phyloP scores from a whole-genome alignment of 2,329 filamentous ascomycete species.

The Raffaelea albimanens region DNA sequence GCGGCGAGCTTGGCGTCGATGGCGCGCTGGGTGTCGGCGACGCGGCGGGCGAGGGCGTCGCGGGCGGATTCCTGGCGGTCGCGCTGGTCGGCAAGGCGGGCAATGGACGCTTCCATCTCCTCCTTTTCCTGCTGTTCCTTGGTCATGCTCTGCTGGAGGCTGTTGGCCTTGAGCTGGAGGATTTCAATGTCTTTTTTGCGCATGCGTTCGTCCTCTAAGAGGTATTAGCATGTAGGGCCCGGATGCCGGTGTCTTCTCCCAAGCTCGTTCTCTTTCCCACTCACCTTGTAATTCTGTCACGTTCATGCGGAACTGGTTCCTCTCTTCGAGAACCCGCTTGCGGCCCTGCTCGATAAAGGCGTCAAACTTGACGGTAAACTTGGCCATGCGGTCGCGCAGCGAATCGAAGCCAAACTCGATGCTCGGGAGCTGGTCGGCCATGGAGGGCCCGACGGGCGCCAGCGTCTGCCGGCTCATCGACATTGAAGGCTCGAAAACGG shows the following conservation, averaged over 20 bases:
- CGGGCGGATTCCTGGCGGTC: conserved; percentile 49
- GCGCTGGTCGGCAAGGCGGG: conserved; percentile 47
- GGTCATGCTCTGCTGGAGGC: conserved; percentile 63
- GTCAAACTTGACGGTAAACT: conserved; percentile 85
- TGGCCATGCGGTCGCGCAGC: conserved; percentile 86
- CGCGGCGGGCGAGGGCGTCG: conserved; percentile 50
- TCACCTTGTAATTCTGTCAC: conserved; percentile 82
- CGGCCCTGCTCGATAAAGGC: conserved; percentile 86
- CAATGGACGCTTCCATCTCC: conserved; percentile 61
- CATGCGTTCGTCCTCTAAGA: conserved; percentile 79
- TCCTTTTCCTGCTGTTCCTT: conserved; percentile 69
- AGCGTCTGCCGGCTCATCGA: conserved; percentile 55
- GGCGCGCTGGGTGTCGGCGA: conserved; percentile 57
- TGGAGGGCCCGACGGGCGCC: conserved; percentile 50
- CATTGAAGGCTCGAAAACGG: conserved; percentile 59
- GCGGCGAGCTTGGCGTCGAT: conserved; percentile 63
- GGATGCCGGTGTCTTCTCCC: neutral
- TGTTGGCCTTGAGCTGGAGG: conserved; percentile 58
- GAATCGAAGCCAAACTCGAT: conserved; percentile 97
- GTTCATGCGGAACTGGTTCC: conserved; percentile 87
- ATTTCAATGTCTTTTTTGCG: conserved; percentile 83
- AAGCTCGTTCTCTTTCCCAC: neutral
- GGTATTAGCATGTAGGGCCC: conserved; percentile 1
- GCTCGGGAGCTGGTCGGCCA: conserved; percentile 67
- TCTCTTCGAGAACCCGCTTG: conserved; percentile 82